Evolutionary conservation across 208 protist species (phyloP).

Genomic region (Leishmania aethiopica): DNA sequence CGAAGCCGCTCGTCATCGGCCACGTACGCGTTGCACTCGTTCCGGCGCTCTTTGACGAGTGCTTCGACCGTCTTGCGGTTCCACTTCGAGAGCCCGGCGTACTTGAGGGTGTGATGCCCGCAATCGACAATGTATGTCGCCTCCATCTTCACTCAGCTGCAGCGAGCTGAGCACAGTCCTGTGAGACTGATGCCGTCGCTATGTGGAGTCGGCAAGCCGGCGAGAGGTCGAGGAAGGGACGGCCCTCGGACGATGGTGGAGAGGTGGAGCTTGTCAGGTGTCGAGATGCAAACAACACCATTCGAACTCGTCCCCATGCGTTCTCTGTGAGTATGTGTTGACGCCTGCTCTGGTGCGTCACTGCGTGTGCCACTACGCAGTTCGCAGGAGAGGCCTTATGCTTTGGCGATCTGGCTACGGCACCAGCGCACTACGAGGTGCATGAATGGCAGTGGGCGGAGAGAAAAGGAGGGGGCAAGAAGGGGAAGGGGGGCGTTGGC

Average conservation of each 20-base stretch:
- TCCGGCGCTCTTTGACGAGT: slow-evolving; percentile 22
- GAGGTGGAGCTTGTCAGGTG: not conserved
- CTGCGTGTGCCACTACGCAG: not conserved
- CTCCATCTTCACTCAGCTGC: slow-evolving; percentile 25
- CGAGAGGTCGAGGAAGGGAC: not conserved
- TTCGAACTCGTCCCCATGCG: not conserved
- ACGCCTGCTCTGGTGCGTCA: not conserved
- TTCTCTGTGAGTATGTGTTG: not conserved
- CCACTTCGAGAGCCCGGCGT: slow-evolving; percentile 44
- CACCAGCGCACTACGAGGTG: not conserved
- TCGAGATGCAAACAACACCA: not conserved
- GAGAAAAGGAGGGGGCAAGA: too few species aligned
- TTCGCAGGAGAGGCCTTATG: not conserved
- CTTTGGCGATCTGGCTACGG: not conserved
- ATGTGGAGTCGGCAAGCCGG: not conserved
- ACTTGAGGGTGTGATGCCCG: slow-evolving; percentile 65
- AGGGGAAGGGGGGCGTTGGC: too few species aligned
- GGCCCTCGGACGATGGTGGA: not conserved
- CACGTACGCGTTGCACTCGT: slow-evolving; percentile 25
- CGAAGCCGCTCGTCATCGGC: slow-evolving; percentile 25
- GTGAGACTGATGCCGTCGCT: not conserved
- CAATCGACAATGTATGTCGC: slow-evolving; percentile 55
- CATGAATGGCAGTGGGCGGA: not conserved
- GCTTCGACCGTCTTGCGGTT: slow-evolving; percentile 17
- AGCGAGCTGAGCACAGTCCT: not conserved